A percentile compares a stretch with the other conserved stretches of the same genome.
phyloP scores from a whole-genome alignment of 2,329 filamentous ascomycete genomes.

The Colletotrichum tropicicola region DNA sequence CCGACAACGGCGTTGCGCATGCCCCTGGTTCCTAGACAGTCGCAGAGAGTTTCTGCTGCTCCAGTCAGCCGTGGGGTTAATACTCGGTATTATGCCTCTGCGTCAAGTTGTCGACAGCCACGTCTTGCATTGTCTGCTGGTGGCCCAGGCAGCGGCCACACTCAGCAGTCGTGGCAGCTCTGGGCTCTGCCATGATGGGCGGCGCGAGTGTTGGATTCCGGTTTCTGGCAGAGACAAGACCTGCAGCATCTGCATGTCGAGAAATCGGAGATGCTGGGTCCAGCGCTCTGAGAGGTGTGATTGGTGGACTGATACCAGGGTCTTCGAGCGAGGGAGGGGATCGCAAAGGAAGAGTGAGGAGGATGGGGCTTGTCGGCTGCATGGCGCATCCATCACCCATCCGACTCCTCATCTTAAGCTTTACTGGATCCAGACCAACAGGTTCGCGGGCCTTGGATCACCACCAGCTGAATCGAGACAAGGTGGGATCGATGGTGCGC shows the following conservation, averaged over 20 bases:
- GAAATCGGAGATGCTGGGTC: neutral
- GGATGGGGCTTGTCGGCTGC: conserved; percentile 1
- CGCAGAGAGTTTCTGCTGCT: conserved; percentile 1
- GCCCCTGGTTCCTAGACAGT: conserved; percentile 1
- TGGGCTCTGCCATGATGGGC: neutral
- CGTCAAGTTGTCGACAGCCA: neutral
- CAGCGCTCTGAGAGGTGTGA: neutral
- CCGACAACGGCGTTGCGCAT: conserved; percentile 14
- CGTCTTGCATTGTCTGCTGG: neutral
- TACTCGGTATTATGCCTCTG: conserved; percentile 18
- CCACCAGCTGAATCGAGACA: conserved; percentile 20
- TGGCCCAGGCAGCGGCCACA: neutral
- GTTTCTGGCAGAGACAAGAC: neutral
- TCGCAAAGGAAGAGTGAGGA: neutral
- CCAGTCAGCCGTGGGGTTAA: neutral
- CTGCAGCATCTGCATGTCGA: neutral
- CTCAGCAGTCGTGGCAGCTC: neutral
- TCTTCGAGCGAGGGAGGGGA: neutral
- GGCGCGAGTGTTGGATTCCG: neutral
- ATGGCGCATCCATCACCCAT: conserved; percentile 6
- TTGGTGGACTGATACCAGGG: conserved; percentile 13
- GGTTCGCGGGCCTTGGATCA: conserved; percentile 3
- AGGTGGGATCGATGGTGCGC: neutral
- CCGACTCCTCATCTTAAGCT: conserved; percentile 16
- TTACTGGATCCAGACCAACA: conserved; percentile 7